Percentiles rank a stretch among this genome's conserved stretches.
Conservation (phyloP, 306 rosid genomes). For the Hippophae rhamnoides region DNA sequence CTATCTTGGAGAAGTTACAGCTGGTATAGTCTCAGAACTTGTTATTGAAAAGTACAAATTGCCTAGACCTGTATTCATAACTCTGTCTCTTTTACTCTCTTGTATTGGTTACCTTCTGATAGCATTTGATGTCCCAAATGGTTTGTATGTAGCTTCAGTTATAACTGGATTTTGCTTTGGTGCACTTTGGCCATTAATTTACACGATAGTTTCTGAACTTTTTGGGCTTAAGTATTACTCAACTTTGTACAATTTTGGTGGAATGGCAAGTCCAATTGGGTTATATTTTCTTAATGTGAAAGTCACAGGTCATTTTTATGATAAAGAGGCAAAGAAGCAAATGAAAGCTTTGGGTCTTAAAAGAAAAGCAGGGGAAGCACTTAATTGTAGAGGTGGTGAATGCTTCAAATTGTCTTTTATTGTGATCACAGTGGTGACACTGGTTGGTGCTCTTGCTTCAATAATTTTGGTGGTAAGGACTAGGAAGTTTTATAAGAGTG, state of each 20-base stretch:
- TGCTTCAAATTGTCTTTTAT: constrained; percentile 46
- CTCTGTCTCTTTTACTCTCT: constrained; percentile 40
- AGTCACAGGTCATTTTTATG: constrained; percentile 50
- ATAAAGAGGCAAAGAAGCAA: constrained; percentile 45
- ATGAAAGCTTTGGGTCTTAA: constrained; percentile 25
- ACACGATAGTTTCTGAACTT: constrained; percentile 55
- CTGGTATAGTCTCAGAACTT: constrained; percentile 46
- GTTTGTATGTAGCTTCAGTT: constrained; percentile 48
- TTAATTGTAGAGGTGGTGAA: constrained; percentile 35
- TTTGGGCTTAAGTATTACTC: constrained; percentile 69
- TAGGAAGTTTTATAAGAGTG: constrained; percentile 42
- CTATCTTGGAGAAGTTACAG: constrained; percentile 40
- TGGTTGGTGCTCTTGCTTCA: constrained; percentile 38
- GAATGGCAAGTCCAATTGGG: constrained; percentile 48
- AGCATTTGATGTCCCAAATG: constrained; percentile 46
- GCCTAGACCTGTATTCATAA: constrained; percentile 53
- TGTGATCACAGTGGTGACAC: constrained; percentile 35
- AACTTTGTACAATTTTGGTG: constrained; percentile 42
- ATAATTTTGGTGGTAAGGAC: constrained; percentile 49
- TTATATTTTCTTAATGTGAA: constrained; percentile 47
- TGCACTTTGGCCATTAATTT: constrained; percentile 46
- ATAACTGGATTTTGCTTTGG: constrained; percentile 25
- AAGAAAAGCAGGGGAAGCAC: constrained; percentile 34
- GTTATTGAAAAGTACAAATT: constrained; percentile 42
- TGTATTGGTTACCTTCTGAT: constrained; percentile 54